Percentiles rank a stretch among this genome's conserved stretches.
Conservation (phyloP, 2,329 filamentous ascomycete genomes). For the Septoria petroselini region DNA sequence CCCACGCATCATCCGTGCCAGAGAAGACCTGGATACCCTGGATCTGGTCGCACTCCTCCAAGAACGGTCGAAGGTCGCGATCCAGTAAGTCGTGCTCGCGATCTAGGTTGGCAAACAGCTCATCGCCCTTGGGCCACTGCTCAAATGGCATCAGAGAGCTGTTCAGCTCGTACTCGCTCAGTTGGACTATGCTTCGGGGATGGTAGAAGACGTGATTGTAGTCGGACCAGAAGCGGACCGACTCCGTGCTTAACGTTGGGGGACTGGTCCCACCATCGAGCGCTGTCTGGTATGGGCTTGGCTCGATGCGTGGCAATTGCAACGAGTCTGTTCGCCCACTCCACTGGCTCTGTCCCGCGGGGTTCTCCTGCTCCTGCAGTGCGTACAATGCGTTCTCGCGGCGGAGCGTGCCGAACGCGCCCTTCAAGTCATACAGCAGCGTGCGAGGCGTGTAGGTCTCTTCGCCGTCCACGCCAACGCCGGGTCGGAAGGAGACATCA, state of each 20-base stretch:
- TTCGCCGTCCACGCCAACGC: constrained; percentile 74
- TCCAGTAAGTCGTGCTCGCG: constrained; percentile 80
- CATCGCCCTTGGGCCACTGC: constrained; percentile 68
- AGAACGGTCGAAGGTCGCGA: constrained; percentile 81
- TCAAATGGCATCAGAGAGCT: constrained; percentile 80
- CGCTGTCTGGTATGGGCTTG: constrained; percentile 72
- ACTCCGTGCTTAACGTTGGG: constrained; percentile 62
- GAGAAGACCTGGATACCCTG: constrained; percentile 73
- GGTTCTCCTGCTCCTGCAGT: constrained; percentile 45
- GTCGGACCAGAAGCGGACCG: constrained; percentile 95
- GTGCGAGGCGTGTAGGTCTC: constrained; percentile 92
- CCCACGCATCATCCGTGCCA: constrained; percentile 53
- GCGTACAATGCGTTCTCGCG: constrained; percentile 90
- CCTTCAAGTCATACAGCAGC: constrained; percentile 92
- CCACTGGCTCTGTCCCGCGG: constrained; percentile 48
- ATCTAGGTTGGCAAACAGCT: constrained; percentile 59
- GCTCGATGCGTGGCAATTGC: constrained; percentile 63
- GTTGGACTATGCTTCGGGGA: constrained; percentile 78
- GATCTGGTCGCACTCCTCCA: constrained; percentile 89
- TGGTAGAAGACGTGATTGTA: constrained; percentile 92
- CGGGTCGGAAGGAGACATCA: constrained; percentile 83
- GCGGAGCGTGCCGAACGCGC: constrained; percentile 81
- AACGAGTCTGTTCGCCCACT: constrained; percentile 66
- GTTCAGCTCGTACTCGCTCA: constrained; percentile 82
- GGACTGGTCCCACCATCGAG: constrained; percentile 68